Percentiles rank a stretch among this genome's conserved stretches.
Evolutionary conservation across 805 yeast genomes (phyloP).

Genomic region (Candida anglica): DNA sequence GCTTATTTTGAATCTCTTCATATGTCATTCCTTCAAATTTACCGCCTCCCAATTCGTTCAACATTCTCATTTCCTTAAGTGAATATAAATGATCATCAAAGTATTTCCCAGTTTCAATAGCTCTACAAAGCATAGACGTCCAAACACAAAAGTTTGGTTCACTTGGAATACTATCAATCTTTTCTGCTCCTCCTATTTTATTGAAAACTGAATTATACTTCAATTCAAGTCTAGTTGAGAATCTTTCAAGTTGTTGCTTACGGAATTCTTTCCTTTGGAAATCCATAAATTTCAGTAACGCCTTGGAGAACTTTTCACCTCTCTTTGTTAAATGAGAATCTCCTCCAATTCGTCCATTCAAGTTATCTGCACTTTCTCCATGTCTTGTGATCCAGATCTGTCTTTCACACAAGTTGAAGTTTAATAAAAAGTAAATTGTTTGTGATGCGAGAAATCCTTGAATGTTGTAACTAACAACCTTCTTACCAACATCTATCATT

Average conservation of each 20-base stretch:
- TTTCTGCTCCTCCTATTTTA: conserved; percentile 15
- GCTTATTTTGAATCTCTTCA: conserved; percentile 78
- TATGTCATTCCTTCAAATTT: conserved; percentile 90
- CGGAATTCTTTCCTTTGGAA: conserved; percentile 69
- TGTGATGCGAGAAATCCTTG: conserved; percentile 88
- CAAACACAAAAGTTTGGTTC: conserved; percentile 86
- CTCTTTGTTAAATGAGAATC: conserved; percentile 77
- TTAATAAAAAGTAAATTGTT: conserved; percentile 82
- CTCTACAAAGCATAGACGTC: conserved; percentile 82
- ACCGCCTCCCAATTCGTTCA: conserved; percentile 93
- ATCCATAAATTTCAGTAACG: conserved; percentile 71
- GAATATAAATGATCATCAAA: conserved; percentile 75
- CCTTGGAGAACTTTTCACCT: conserved; percentile 70
- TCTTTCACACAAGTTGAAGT: conserved; percentile 83
- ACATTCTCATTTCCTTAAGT: conserved; percentile 85
- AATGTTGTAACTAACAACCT: conserved; percentile 87
- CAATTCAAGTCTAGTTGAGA: conserved; percentile 42
- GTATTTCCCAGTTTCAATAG: conserved; percentile 71
- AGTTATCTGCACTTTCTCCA: conserved; percentile 88
- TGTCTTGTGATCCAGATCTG: conserved; percentile 95
- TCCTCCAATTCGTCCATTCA: conserved; percentile 86
- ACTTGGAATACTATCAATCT: conserved; percentile 30
- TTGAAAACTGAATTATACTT: conserved; percentile 31
- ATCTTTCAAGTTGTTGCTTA: conserved; percentile 52
- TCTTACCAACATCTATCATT: conserved; percentile 94